Percentiles rank a stretch among this genome's conserved stretches.
These are phyloP conservation scores for Tulasnella sp. DNA, from an alignment of 768 basidiomycete genomes.

Conservation along the genomic window DNA sequence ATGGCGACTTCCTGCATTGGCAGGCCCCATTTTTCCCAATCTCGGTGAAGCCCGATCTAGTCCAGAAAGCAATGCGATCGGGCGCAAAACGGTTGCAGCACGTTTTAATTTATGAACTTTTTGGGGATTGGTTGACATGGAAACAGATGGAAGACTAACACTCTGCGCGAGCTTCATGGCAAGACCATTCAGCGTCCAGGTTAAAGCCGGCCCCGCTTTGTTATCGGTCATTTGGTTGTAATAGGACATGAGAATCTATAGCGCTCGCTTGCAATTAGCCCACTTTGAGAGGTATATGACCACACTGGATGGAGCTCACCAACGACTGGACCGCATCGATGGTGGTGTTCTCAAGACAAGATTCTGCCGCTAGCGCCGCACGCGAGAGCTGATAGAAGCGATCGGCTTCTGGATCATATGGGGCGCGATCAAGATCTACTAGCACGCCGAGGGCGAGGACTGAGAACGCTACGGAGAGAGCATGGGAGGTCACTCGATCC, in stretches of 20 bases:
- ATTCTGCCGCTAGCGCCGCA: constrained; percentile 14
- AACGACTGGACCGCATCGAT: constrained; percentile 17
- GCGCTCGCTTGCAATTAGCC: not conserved
- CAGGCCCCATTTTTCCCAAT: constrained; percentile 17
- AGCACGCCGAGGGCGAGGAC: constrained; percentile 55
- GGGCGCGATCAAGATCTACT: constrained; percentile 46
- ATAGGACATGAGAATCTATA: constrained; percentile 17
- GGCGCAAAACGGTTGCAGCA: not conserved
- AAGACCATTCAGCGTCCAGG: constrained; percentile 16
- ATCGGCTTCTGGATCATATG: constrained; percentile 28
- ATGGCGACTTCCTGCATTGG: constrained; percentile 14
- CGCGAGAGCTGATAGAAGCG: constrained; percentile 16
- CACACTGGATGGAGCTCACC: constrained; percentile 3
- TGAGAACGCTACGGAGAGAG: constrained; percentile 49
- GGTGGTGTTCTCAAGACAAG: constrained; percentile 15
- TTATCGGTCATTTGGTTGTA: constrained; percentile 18
- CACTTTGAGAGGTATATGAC: not conserved
- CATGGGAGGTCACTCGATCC: constrained; percentile 31
- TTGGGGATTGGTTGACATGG: not conserved
- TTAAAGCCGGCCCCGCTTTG: constrained; percentile 14
- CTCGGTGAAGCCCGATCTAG: constrained; percentile 18
- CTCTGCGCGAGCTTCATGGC: constrained; percentile 17
- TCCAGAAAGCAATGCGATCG: not conserved
- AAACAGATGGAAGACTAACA: constrained; percentile 6
- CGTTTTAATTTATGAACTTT: no score